Conservation (phyloP, 2,329 filamentous ascomycete species). For the Beauveria varroae region DNA sequence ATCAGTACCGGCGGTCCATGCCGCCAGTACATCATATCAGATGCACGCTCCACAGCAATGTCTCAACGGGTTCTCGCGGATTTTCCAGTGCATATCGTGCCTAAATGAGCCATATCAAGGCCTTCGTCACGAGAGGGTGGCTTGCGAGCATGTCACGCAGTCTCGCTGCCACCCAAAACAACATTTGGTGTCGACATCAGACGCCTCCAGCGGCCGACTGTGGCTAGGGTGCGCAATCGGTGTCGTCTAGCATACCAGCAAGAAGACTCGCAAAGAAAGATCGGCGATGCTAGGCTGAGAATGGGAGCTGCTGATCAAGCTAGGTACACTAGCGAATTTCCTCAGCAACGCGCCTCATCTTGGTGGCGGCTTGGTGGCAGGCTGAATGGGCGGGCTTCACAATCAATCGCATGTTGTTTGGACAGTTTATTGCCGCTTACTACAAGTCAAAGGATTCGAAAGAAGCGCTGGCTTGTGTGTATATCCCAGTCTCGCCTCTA, state of each 20-base stretch:
- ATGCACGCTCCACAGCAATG: neutral
- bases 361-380: neutral
- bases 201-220: neutral
- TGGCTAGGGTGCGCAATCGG: neutral
- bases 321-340: neutral
- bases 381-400: neutral
- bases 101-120: neutral
- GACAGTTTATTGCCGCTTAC: neutral
- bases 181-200: neutral
- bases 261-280: neutral
- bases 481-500: neutral
- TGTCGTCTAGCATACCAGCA: neutral
- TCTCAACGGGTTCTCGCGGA: neutral
- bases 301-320: neutral
- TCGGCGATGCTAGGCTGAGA: neutral
- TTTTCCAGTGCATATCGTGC: neutral
- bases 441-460: neutral
- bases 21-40: neutral
- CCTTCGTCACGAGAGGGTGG: neutral
- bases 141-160: neutral
- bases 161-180: neutral
- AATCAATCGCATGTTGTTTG: neutral
- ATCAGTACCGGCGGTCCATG: neutral
- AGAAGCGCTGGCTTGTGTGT: neutral
- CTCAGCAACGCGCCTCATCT: neutral